Base-by-base conservation (phyloP, 192 early-diverging fungal genomes). In the Gamsiella multidivaricata region DNA sequence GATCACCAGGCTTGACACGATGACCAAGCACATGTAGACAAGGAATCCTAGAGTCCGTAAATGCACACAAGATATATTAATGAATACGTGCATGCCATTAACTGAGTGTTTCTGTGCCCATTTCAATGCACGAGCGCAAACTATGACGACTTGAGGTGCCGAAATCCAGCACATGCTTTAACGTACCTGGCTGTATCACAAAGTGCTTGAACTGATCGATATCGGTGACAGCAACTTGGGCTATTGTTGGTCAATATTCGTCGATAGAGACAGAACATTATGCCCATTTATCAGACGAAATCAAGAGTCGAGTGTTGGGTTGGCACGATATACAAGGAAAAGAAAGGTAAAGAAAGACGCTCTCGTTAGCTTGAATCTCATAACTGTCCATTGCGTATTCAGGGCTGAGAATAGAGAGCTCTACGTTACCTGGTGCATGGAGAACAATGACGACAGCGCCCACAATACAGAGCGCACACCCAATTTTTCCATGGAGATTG, bases 171-270 rank as follows among this genome's bases (percentile, higher is more conserved):
- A 10, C 10, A 18, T 6, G 9, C 33, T n/a, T 3, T 20, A 47
- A 32, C 51, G 25, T 80, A 90, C 89, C 86, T 56, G 90, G 90
- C 47, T 73, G 54, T 12, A 91, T 60, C 15, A 91, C 86, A 50
- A 84, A 82, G 34, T 68, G 46, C 73, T 94, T 86, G 66, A 97
- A 95, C 60, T 93, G 84, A 63, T 94, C 92, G 37, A 96, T 91
- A 23, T 84, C 87, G 12, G 90, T 88, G 31, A 93, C 88, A 50
- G 87, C 79, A 15, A 86, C 86, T 57, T 95, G 92, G 36, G 74
- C 74, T 73, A 32, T 54, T 32, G 15, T 58, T 42, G 12, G 37
- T 39, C 37, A 39, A 9, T 39, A 39, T 9, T 39, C 37, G 12
- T 39, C n/a, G n/a, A n/a, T n/a, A n/a, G n/a, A n/a, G n/a, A n/a